Conservation (phyloP, 2,329 filamentous ascomycete species). For the Ascomycota sp. region DNA sequence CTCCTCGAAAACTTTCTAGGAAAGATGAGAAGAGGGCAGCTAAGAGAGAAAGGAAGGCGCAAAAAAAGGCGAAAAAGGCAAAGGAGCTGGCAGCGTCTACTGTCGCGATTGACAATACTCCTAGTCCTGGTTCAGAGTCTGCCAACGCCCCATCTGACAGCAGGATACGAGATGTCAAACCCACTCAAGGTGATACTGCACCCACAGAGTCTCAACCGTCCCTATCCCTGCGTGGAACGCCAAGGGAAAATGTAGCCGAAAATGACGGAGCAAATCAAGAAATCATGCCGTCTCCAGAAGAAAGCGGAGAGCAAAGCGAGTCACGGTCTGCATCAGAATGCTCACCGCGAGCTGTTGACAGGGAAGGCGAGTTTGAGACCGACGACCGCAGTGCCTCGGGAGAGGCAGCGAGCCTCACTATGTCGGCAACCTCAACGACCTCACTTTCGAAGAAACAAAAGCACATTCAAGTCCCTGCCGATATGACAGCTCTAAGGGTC, state of each 20-base stretch:
- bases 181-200: conserved; percentile 1
- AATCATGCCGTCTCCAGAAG: conserved; percentile 8
- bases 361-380: conserved; percentile 18
- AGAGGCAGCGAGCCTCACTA: conserved; percentile 34
- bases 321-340: conserved; percentile 27
- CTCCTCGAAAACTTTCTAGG: conserved; percentile 28
- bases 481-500: conserved; percentile 52
- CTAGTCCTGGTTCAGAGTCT: no score
- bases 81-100: conserved; percentile 4
- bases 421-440: conserved; percentile 46
- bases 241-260: no score
- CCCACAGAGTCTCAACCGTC: conserved; percentile 4
- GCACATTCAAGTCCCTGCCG: conserved; percentile 42
- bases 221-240: neutral
- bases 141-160: no score
- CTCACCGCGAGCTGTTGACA: conserved; percentile 34
- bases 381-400: conserved; percentile 14
- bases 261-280: conserved; percentile 5
- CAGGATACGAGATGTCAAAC: conserved; percentile 5
- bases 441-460: conserved; percentile 39
- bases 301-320: conserved; percentile 22
- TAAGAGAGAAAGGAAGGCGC: conserved; percentile 22
- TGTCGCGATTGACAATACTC: conserved; percentile 1
- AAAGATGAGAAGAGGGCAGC: conserved; percentile 30
- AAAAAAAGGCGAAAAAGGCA: conserved; percentile 9